Conservation (phyloP, 805 yeast genomes). For the Ogataea paraovalis region DNA sequence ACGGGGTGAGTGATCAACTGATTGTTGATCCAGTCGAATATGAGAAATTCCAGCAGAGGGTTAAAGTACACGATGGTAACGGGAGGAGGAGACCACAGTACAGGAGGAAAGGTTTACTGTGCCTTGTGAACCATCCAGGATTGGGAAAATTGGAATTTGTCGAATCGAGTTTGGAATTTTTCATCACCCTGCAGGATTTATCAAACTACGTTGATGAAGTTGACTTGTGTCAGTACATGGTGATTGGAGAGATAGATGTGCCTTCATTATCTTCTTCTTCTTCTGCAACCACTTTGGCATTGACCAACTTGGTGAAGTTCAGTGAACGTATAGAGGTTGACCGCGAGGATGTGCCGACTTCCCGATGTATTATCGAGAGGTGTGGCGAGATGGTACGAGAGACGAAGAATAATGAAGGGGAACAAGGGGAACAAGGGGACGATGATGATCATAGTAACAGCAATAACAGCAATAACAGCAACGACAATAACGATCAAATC, state of each 20-base stretch:
- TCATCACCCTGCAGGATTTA: conserved; percentile 22
- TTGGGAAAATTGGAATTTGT: not conserved
- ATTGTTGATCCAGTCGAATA: conserved; percentile 11
- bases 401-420: not conserved
- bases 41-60: not conserved
- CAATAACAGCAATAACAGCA: not conserved
- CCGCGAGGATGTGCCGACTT: conserved; percentile 10
- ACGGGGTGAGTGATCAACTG: too few species aligned
- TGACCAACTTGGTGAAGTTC: conserved; percentile 12
- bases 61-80: too few species aligned
- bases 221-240: conserved; percentile 16
- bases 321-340: conserved; percentile 14
- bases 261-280: too few species aligned
- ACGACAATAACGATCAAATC: conserved; percentile 2
- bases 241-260: conserved; percentile 22
- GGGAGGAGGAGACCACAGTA: too few species aligned
- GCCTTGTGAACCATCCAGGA: conserved; percentile 12
- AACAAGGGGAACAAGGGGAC: not conserved
- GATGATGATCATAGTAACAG: not conserved
- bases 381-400: conserved; percentile 22
- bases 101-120: conserved; percentile 12
- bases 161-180: conserved; percentile 19
- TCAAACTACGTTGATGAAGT: conserved; percentile 6
- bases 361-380: conserved; percentile 17
- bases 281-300: not conserved